Conservation (phyloP, 1,284 basidiomycete genomes). For the Trichosporon sp. region DNA sequence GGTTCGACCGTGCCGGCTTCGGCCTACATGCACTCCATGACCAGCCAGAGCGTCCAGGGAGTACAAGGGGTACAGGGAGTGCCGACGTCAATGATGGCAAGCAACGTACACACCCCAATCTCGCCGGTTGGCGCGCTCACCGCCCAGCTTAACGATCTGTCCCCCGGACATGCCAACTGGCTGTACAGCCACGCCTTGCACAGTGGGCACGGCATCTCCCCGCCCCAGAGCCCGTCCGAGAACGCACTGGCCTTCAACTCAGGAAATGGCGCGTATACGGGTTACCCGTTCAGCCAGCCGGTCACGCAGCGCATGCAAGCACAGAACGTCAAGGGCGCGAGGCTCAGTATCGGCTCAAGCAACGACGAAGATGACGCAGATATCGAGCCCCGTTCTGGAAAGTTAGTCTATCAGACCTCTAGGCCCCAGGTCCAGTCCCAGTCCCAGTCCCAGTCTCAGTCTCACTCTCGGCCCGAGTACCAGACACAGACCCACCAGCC, state of each 20-base stretch:
- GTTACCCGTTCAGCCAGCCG: not conserved
- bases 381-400: not conserved
- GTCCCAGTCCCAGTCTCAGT: not conserved
- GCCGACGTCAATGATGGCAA: not conserved
- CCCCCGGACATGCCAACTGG: not conserved
- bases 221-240: not conserved
- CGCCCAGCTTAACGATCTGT: not conserved
- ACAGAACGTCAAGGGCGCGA: not conserved
- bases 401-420: not conserved
- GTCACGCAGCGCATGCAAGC: not conserved
- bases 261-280: not conserved
- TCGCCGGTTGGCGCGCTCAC: not conserved
- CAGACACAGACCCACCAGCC: not conserved
- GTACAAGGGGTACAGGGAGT: not conserved
- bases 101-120: not conserved
- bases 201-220: not conserved
- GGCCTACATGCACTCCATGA: not conserved
- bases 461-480: not conserved
- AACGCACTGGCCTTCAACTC: not conserved
- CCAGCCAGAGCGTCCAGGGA: not conserved
- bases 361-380: conserved; percentile 1
- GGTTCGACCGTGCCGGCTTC: not conserved
- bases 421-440: not conserved
- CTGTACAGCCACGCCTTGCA: not conserved
- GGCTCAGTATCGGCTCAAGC: not conserved